Evolutionary conservation across 2,329 filamentous ascomycete species (phyloP), one percentile per base, ranked within the genome.

Genomic region (Dothiorella sarmentorum): DNA sequence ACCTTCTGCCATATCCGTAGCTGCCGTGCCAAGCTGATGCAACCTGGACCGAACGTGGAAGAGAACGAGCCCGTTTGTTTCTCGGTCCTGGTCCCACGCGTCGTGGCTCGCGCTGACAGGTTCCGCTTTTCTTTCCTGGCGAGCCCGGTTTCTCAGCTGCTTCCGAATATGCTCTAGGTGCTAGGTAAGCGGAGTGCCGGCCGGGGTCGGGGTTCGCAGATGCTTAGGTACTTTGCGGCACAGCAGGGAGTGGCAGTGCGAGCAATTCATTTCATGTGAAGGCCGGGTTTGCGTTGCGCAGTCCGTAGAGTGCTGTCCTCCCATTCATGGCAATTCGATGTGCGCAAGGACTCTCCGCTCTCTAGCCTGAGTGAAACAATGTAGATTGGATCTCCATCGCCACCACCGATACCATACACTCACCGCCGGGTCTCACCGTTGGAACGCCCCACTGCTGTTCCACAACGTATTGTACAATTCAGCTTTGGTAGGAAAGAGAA

Each of bases 91-190:
- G 45, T 51, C 29, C 45, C 45, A n/a, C 26, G n/a, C 38, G 24
- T 10, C 15, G 29, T 13, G 29, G 10, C 37, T 18, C 43, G 18
- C 22, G 29, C 29, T 18, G 45, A 15, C 20, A 15, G 33, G 49
- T 27, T 40, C 49, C 49, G 49, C 49, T 53, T 40, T 53, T 52
- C 49, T 35, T 53, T n/a, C n/a, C n/a, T n/a, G n/a, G n/a, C 49
- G n/a, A 40, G 5, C 29, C 47, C 49, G 49, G 49, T n/a, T n/a
- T n/a, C 22, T 40, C 15, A 38, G 35, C 22, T 27, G 33, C 49
- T 26, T 35, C 49, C 49, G 49, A 38, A 40, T 38, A 20, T 20
- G 24, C 33, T n/a, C n/a, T n/a, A n/a, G n/a, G n/a, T n/a, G n/a
- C n/a, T n/a, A n/a, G n/a, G 33, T 3, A 22, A 40, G 22, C 22